Conservation (phyloP, 1,284 basidiomycete species). For the Moesziomyces sp. region DNA sequence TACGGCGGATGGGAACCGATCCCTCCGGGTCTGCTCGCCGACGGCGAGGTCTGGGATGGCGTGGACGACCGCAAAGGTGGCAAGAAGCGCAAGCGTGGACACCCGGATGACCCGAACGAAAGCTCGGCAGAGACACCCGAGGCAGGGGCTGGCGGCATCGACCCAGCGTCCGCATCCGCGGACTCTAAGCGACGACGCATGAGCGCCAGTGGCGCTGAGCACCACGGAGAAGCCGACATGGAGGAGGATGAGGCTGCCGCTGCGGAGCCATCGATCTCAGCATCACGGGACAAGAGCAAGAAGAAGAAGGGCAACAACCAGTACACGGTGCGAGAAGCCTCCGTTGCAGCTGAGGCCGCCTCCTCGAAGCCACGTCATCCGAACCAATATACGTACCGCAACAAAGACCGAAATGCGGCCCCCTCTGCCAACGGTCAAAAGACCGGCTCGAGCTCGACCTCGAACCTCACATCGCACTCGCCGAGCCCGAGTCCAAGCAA, state of each 20-base stretch:
- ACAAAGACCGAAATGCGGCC: slow-evolving; percentile 65
- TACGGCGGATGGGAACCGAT: slow-evolving; percentile 87
- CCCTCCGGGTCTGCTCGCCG: slow-evolving; percentile 65
- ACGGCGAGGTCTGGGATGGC: slow-evolving; percentile 60
- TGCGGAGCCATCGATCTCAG: slow-evolving; percentile 5
- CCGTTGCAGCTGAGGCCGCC: slow-evolving; percentile 26
- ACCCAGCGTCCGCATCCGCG: slow-evolving; percentile 24
- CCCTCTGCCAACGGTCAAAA: slow-evolving; percentile 28
- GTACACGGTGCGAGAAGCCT: slow-evolving; percentile 35
- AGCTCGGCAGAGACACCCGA: slow-evolving; percentile 23
- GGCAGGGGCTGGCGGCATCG: slow-evolving; percentile 21
- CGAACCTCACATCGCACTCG: slow-evolving; percentile 50
- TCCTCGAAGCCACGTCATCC: slow-evolving; percentile 68
- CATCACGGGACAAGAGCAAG: slow-evolving; percentile 37
- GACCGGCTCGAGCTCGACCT: slow-evolving; percentile 36
- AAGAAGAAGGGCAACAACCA: slow-evolving; percentile 52
- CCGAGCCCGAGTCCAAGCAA: slow-evolving; percentile 59
- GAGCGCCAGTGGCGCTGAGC: slow-evolving; percentile 30
- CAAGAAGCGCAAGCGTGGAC: slow-evolving; percentile 57
- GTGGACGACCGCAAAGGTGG: slow-evolving; percentile 63
- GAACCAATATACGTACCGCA: slow-evolving; percentile 75
- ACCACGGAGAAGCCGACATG: slow-evolving; percentile 34
- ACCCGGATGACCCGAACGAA: slow-evolving; percentile 37
- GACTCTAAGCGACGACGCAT: slow-evolving; percentile 55
- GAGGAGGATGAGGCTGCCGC: slow-evolving; percentile 28